Evolutionary conservation across 176 grass and related monocot species (phyloP), one percentile per base, ranked within the genome.

Genomic region (Carex cristatella): DNA sequence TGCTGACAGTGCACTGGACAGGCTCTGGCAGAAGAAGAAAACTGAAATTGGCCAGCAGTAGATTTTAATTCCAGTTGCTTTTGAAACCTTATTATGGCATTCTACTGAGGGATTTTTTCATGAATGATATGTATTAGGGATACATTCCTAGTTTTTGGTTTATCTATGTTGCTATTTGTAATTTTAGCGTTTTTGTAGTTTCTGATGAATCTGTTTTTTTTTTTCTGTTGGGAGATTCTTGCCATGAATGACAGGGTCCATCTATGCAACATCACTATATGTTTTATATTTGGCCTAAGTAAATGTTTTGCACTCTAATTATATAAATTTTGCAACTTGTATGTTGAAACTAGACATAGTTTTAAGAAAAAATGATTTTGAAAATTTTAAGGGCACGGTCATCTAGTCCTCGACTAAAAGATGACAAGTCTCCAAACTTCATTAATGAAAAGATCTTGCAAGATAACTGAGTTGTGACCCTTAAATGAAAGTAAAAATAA

Each of bases 1-100:
- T 46, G 94, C 91, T 11, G 94, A 95, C 58, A 35, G 94, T 33
- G 90, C 94, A 11, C 65, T 95, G 56, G 94, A 95, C 74, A 92
- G 94, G 94, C 89, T 95, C 40, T 95, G 94, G 94, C 91, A 91
- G 88, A 95, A 95, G 89, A 95, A 85, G 87, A 91, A 89, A 86
- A 87, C 87, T 91, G 94, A 95, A 55, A 79, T 93, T 86, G 86
- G 85, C 67, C 93, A 92, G 68, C 85, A 91, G 85, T 95, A 92
- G 89, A 74, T 69, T 37, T 69, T 15, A 5, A 14, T 69, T 38
- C 32, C 9, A 32, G 23, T 37, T 23, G n/a, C 61, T 63, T 27
- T 10, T 10, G 23, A 15, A 35, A 35, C 10, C 3, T 38, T 69
- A 7, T 7, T 68, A 37, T 16, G 35, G 14, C 67, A 16, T 70